Evolutionary conservation across 352 stramenopile species (phyloP).

Genomic region (Phytophthora agathidicida): DNA sequence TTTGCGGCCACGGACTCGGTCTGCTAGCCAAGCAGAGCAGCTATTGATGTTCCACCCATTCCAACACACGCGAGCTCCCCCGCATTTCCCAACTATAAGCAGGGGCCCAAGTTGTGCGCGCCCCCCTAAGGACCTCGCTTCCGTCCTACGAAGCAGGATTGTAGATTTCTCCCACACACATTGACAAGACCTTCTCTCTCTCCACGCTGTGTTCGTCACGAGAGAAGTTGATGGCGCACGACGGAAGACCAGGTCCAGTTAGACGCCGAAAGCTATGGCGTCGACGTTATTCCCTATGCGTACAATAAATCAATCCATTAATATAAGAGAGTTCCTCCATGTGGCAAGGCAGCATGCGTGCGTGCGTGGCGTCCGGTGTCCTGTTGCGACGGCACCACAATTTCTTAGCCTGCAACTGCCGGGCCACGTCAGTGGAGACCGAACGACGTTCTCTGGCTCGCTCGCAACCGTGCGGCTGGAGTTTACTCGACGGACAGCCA

Average conservation of each 20-base stretch:
- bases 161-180: conserved; percentile 28
- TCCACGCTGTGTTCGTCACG: conserved; percentile 20
- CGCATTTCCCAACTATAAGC: conserved; percentile 18
- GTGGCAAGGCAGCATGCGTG: not conserved
- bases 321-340: conserved; percentile 37
- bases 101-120: conserved; percentile 2
- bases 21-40: conserved; percentile 42
- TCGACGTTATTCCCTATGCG: conserved; percentile 29
- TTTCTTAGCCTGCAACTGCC: not conserved
- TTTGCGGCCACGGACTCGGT: conserved; percentile 82
- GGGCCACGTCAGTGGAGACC: not conserved
- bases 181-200: conserved; percentile 18
- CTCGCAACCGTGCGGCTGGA: not conserved
- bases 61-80: conserved; percentile 13
- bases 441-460: too few relatives aligned
- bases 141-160: conserved; percentile 16
- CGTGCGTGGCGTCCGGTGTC: not conserved
- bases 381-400: not conserved
- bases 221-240: conserved; percentile 28
- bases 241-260: conserved; percentile 22
- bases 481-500: too few relatives aligned
- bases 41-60: not conserved
- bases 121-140: conserved; percentile 13
- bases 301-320: conserved; percentile 40
- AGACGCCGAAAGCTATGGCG: not conserved